Percentiles rank a stretch among this genome's conserved stretches.
phyloP scores from a whole-genome alignment of 2,329 filamentous ascomycete genomes.

The Calonectria honghensis region DNA sequence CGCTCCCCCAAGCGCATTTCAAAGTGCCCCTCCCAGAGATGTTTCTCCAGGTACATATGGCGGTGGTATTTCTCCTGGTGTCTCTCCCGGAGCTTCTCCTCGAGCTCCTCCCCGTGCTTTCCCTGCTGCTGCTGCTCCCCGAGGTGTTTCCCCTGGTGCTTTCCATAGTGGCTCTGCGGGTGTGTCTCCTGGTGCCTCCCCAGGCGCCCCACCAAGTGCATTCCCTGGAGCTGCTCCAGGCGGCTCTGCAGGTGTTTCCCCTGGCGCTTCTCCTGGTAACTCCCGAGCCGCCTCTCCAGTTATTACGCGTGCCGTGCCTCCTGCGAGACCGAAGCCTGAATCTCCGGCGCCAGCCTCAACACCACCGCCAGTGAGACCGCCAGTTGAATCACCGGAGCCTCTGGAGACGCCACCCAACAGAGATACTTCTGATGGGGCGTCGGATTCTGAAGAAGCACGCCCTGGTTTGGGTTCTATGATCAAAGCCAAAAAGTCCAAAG shows the following conservation, averaged over 20 bases:
- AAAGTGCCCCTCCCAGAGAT: background rate
- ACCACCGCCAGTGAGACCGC: conserved; percentile 21
- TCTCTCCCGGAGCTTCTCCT: background rate
- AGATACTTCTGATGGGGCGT: background rate
- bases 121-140: background rate
- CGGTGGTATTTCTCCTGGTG: background rate
- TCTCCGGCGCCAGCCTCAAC: background rate
- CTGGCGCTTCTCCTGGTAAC: conserved; percentile 24
- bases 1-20: background rate
- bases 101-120: conserved; percentile 3
- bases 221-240: conserved; percentile 16
- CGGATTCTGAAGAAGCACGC: conserved; percentile 44
- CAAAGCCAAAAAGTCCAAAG: conserved; percentile 83
- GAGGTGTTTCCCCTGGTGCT: background rate
- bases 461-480: conserved; percentile 87
- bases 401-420: conserved; percentile 22
- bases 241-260: conserved; percentile 31
- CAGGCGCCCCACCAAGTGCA: background rate
- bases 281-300: conserved; percentile 12
- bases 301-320: conserved; percentile 17
- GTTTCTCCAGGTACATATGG: too few species aligned
- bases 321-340: conserved; percentile 34
- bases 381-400: conserved; percentile 48
- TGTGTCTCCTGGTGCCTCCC: conserved; percentile 10
- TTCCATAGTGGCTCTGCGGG: background rate